Percentiles rank a stretch among this genome's conserved stretches.
These are phyloP conservation scores for Microdochium bolleyi DNA, from an alignment of 2,329 filamentous ascomycete species.

Conservation along the genomic window DNA sequence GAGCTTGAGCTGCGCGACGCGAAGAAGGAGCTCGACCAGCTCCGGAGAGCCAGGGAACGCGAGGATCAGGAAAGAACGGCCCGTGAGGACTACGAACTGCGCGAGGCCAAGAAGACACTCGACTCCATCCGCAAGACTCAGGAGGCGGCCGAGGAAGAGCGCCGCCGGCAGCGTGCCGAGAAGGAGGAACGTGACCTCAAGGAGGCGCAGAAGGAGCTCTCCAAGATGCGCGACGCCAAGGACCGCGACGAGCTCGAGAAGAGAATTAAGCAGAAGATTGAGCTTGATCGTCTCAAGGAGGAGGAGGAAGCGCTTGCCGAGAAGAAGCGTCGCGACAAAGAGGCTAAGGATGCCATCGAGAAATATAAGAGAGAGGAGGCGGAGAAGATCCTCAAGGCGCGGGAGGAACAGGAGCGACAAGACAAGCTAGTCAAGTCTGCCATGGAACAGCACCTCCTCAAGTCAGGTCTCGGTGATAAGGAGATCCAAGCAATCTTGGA, in stretches of 20 bases:
- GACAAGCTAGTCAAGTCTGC: conserved; percentile 48
- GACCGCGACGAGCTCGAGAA: conserved; percentile 40
- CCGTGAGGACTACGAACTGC: conserved; percentile 27
- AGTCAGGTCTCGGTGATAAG: conserved; percentile 50
- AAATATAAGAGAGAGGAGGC: conserved; percentile 41
- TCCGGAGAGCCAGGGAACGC: neutral
- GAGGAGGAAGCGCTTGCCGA: conserved; percentile 36
- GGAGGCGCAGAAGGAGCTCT: conserved; percentile 10
- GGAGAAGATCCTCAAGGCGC: conserved; percentile 36
- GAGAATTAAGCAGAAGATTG: conserved; percentile 43
- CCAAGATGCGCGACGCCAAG: conserved; percentile 26
- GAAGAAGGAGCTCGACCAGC: conserved; percentile 22
- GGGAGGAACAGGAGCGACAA: conserved; percentile 36
- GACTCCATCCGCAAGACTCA: conserved; percentile 11
- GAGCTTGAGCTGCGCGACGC: conserved; percentile 23
- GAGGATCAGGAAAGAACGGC: too few species aligned
- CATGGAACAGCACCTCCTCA: conserved; percentile 49
- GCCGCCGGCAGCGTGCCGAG: conserved; percentile 28
- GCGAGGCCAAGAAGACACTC: conserved; percentile 21
- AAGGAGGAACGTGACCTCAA: conserved; percentile 41
- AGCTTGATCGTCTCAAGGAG: conserved; percentile 37
- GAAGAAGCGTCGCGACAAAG: conserved; percentile 32
- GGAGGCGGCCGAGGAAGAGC: conserved; percentile 23
- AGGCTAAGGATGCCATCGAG: conserved; percentile 41
- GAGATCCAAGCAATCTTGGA: conserved; percentile 49